Percentiles rank a stretch among this genome's conserved stretches.
Evolutionary conservation across 2,329 filamentous ascomycete species (phyloP).

Genomic region (Cryphonectria parasitica): DNA sequence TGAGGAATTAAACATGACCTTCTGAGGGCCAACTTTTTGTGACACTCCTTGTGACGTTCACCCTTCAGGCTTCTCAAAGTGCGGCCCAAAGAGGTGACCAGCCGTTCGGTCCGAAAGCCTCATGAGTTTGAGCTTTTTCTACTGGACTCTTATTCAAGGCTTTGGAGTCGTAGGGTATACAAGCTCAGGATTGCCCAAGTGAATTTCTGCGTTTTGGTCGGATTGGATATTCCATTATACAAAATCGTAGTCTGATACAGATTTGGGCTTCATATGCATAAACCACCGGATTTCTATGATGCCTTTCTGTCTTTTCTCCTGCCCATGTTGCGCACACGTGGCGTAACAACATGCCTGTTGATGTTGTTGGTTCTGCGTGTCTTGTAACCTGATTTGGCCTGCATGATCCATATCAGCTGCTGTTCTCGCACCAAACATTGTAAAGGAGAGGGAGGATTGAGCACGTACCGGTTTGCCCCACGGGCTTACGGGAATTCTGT

Average conservation of each 20-base stretch:
- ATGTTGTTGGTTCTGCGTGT: conserved; percentile 85
- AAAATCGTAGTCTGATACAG: conserved; percentile 9
- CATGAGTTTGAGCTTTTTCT: background rate
- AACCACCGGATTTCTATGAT: conserved; percentile 18
- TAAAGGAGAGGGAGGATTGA: conserved; percentile 3
- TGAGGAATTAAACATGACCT: background rate
- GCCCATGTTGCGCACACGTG: conserved; percentile 86
- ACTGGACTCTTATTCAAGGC: no score
- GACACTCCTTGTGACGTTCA: background rate
- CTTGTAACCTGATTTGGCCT: conserved; percentile 88
- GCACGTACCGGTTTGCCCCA: conserved; percentile 90
- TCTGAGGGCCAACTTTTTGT: background rate
- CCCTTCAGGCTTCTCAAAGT: background rate
- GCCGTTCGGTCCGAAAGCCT: background rate
- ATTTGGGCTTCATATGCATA: conserved; percentile 35
- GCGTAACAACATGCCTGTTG: conserved; percentile 88
- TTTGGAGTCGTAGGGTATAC: background rate
- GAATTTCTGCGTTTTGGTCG: background rate
- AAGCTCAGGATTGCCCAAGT: background rate
- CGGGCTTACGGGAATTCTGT: conserved; percentile 89
- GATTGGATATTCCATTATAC: conserved; percentile 9
- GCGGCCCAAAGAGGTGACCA: background rate
- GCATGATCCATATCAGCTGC: conserved; percentile 36
- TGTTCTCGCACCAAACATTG: background rate
- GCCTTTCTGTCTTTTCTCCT: conserved; percentile 67